A percentile compares a stretch with the other conserved stretches of the same genome.
phyloP scores from a whole-genome alignment of 2,329 filamentous ascomycete species.

The Aureobasidium melanogenum region DNA sequence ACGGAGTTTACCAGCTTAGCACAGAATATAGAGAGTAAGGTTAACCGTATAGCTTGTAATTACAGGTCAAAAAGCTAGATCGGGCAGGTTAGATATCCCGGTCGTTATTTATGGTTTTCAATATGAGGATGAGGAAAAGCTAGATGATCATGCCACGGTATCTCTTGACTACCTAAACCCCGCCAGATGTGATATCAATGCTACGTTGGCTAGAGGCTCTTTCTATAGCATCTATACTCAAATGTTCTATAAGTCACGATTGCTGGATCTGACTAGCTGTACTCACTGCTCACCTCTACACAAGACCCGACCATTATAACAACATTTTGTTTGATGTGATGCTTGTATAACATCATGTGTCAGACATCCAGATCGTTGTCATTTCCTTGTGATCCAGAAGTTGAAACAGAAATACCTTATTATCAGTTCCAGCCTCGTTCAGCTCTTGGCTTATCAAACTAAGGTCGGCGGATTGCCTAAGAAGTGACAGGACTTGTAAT shows the following conservation, averaged over 20 bases:
- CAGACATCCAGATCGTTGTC: background rate
- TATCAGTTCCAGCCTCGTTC: background rate
- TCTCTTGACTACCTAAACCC: background rate
- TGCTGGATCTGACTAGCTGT: background rate
- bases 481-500: background rate
- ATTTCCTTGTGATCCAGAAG: conserved; percentile 1
- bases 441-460: background rate
- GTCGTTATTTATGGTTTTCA: background rate
- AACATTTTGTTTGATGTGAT: no score
- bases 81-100: background rate
- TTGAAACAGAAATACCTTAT: conserved; percentile 1
- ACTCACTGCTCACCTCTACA: background rate
- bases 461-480: background rate
- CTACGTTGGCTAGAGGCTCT: no score
- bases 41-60: background rate
- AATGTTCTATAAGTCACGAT: no score
- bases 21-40: background rate
- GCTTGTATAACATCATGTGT: no score
- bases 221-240: no score
- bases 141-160: background rate
- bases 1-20: background rate
- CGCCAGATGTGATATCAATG: no score
- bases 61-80: background rate
- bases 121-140: background rate
- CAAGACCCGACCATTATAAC: no score